phyloP scores from a whole-genome alignment of 2,329 filamentous ascomycete species.

The Elsinoe necatrix region DNA sequence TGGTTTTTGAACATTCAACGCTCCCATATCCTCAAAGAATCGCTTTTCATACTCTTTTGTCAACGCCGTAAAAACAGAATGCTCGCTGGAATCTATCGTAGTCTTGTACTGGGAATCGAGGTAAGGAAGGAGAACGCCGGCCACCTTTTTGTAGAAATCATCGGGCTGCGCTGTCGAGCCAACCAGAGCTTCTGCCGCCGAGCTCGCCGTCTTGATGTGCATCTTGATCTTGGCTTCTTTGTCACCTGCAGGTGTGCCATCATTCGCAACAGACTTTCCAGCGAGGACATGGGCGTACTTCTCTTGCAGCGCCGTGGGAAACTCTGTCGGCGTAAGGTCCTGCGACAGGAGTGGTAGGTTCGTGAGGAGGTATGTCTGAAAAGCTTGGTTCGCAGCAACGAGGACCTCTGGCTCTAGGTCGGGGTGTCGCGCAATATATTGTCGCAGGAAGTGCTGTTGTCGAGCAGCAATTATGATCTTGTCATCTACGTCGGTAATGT shows the following conservation, averaged over 20 bases:
- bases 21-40: conserved; percentile 81
- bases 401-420: conserved; percentile 39
- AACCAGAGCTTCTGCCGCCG: conserved; percentile 45
- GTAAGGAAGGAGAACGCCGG: conserved; percentile 70
- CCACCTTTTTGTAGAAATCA: conserved; percentile 48
- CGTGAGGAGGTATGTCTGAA: conserved; percentile 53
- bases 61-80: conserved; percentile 76
- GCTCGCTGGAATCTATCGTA: conserved; percentile 51
- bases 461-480: conserved; percentile 58
- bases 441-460: conserved; percentile 66
- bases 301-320: conserved; percentile 40
- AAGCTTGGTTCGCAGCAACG: conserved; percentile 44
- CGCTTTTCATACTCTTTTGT: conserved; percentile 79
- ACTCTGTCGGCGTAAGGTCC: conserved; percentile 35
- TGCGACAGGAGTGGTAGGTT: conserved; percentile 51
- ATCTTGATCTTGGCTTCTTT: conserved; percentile 83
- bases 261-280: conserved; percentile 47
- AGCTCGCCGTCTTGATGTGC: conserved; percentile 60
- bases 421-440: conserved; percentile 51
- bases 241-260: conserved; percentile 53
- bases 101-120: conserved; percentile 58
- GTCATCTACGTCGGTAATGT: conserved; percentile 72
- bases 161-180: conserved; percentile 25
- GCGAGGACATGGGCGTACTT: conserved; percentile 47
- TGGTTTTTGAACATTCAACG: conserved; percentile 74